Evolutionary conservation across 139 green algal genomes (phyloP).

Genomic region (Haematococcus lacustris): DNA sequence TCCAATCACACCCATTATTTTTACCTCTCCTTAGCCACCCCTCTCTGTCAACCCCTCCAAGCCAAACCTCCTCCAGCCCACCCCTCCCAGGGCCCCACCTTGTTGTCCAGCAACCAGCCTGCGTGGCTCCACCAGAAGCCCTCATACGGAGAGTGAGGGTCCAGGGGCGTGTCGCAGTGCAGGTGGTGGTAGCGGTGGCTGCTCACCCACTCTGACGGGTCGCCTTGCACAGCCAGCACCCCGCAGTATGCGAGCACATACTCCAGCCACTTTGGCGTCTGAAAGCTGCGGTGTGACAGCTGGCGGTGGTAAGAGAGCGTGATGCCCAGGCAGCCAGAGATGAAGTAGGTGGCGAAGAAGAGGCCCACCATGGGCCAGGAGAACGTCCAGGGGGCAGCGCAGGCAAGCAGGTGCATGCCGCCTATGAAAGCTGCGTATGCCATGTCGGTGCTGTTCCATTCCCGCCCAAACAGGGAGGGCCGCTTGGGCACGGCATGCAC

Average conservation of each 20-base stretch:
- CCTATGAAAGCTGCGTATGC: conserved; percentile 70
- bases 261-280: conserved; percentile 97
- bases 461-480: conserved; percentile 45
- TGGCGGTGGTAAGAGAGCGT: conserved; percentile 91
- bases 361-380: conserved; percentile 70
- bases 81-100: too few relatives aligned
- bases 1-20: too few relatives aligned
- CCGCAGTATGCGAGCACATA: conserved; percentile 96
- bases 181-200: conserved; percentile 92
- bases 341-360: conserved; percentile 83
- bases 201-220: conserved; percentile 87
- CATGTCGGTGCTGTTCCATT: conserved; percentile 67
- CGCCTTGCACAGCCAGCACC: conserved; percentile 82
- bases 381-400: conserved; percentile 74
- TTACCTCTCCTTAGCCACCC: too few relatives aligned
- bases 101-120: conserved; percentile 95
- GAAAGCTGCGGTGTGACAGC: conserved; percentile 86
- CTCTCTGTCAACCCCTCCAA: too few relatives aligned
- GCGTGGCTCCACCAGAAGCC: conserved; percentile 97
- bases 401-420: conserved; percentile 65
- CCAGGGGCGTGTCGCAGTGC: conserved; percentile 92
- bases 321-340: conserved; percentile 95
- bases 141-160: conserved; percentile 97
- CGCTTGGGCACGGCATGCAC: conserved; percentile 49
- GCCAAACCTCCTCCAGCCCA: too few relatives aligned